Conservation (phyloP, 257 asterid genomes). For the Petunia secreta region DNA sequence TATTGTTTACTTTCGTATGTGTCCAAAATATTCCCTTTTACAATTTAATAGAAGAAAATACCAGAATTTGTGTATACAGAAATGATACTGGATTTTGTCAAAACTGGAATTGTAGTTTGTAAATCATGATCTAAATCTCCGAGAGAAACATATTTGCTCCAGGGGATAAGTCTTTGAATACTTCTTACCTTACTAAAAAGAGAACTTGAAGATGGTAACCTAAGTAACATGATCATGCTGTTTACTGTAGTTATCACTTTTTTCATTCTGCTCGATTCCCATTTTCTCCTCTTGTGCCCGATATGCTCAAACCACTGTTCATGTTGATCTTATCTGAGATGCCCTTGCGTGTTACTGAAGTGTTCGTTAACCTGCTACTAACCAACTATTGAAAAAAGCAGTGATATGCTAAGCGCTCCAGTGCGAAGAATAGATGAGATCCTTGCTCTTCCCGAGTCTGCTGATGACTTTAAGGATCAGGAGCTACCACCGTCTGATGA, state of each 20-base stretch:
- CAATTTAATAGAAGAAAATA: no score
- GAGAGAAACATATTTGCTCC: neutral
- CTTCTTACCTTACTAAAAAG: neutral
- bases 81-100: neutral
- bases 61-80: neutral
- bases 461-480: constrained; percentile 57
- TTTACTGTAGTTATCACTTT: neutral
- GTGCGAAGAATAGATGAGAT: constrained; percentile 77
- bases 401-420: constrained; percentile 79
- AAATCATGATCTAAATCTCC: neutral
- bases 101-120: neutral
- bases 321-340: neutral
- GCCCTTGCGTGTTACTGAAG: neutral
- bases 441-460: constrained; percentile 74
- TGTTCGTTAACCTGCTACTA: neutral
- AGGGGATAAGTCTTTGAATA: neutral
- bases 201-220: neutral
- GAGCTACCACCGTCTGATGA: constrained; percentile 87
- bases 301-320: neutral
- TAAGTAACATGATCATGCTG: constrained; percentile 1
- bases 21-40: neutral
- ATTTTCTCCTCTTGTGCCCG: neutral
- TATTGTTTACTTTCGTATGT: neutral
- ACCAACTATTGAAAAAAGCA: constrained; percentile 40
- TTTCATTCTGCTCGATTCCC: neutral